Percentiles rank a stretch among this genome's conserved stretches.
Conservation (phyloP, 1,139 yeast species). For the Nakaseomyces delphensis region DNA sequence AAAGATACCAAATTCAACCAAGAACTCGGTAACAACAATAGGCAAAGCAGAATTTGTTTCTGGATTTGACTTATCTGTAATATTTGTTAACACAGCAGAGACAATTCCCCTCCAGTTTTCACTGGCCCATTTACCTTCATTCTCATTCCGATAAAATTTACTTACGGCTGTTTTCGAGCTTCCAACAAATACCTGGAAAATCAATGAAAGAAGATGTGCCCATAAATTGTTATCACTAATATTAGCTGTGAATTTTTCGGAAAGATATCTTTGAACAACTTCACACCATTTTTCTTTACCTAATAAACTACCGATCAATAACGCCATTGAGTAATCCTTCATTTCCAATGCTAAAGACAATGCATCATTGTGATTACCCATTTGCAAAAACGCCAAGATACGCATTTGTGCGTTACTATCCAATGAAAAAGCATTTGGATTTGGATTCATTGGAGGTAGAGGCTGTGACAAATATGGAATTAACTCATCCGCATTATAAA, state of each 20-base stretch:
- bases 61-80: constrained; percentile 6
- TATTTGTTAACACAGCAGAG: constrained; percentile 35
- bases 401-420: constrained; percentile 21
- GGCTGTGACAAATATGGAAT: constrained; percentile 22
- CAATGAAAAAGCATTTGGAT: constrained; percentile 21
- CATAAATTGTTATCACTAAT: constrained; percentile 41
- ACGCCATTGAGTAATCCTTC: constrained; percentile 71
- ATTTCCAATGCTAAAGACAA: constrained; percentile 51
- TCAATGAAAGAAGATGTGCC: constrained; percentile 40
- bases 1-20: constrained; percentile 48
- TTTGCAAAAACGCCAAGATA: constrained; percentile 36
- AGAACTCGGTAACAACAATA: constrained; percentile 38
- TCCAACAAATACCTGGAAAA: constrained; percentile 61
- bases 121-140: constrained; percentile 41
- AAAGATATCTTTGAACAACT: constrained; percentile 45
- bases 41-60: constrained; percentile 21
- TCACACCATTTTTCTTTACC: constrained; percentile 56
- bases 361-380: constrained; percentile 63
- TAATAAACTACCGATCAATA: constrained; percentile 57
- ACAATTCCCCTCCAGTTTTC: constrained; percentile 46
- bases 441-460: constrained; percentile 8
- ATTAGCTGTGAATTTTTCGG: constrained; percentile 36
- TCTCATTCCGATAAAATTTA: constrained; percentile 37
- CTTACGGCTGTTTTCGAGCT: constrained; percentile 47
- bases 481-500: constrained; percentile 27